These are phyloP conservation scores for Aspergillus neotritici DNA, from an alignment of 2,329 filamentous ascomycete species.

Conservation along the genomic window DNA sequence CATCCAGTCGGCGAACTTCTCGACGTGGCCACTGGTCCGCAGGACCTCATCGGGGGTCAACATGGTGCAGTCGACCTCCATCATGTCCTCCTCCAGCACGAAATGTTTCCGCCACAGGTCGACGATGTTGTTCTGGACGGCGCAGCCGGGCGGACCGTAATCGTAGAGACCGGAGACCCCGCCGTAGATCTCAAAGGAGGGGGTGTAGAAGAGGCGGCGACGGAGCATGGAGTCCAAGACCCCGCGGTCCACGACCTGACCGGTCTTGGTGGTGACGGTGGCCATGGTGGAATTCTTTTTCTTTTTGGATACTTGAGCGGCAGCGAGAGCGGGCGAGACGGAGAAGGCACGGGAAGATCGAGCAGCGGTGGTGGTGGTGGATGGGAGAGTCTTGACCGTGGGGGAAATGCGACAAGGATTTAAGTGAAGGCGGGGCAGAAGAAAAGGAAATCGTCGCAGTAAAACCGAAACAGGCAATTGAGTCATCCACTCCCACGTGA, in stretches of 20 bases:
- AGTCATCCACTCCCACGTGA: slow-evolving; percentile 36
- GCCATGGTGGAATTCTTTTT: slow-evolving; percentile 45
- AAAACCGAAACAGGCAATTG: slow-evolving; percentile 27
- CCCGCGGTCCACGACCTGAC: slow-evolving; percentile 79
- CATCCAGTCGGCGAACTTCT: slow-evolving; percentile 99
- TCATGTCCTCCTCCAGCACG: slow-evolving; percentile 88
- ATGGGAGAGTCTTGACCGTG: slow-evolving; percentile 17
- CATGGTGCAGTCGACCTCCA: slow-evolving; percentile 90
- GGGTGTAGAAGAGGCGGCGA: slow-evolving; percentile 88
- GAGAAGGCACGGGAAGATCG: slow-evolving; percentile 38
- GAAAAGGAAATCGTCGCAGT: no score
- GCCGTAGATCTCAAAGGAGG: slow-evolving; percentile 91
- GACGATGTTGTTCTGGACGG: slow-evolving; percentile 80
- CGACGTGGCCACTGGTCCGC: slow-evolving; percentile 93
- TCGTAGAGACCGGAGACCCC: slow-evolving; percentile 86
- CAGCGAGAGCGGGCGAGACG: slow-evolving; percentile 23
- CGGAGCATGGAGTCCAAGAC: slow-evolving; percentile 79
- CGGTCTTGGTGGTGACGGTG: slow-evolving; percentile 72
- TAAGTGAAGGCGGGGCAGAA: slow-evolving; percentile 23
- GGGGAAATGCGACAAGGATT: slow-evolving; percentile 30
- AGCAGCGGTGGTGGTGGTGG: slow-evolving; percentile 15
- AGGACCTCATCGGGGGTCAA: slow-evolving; percentile 89
- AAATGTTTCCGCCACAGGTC: slow-evolving; percentile 92
- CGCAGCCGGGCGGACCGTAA: slow-evolving; percentile 83
- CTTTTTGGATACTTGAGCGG: slow-evolving; percentile 26